Conservation (phyloP, 306 rosid species). For the Medicago lupulina region DNA sequence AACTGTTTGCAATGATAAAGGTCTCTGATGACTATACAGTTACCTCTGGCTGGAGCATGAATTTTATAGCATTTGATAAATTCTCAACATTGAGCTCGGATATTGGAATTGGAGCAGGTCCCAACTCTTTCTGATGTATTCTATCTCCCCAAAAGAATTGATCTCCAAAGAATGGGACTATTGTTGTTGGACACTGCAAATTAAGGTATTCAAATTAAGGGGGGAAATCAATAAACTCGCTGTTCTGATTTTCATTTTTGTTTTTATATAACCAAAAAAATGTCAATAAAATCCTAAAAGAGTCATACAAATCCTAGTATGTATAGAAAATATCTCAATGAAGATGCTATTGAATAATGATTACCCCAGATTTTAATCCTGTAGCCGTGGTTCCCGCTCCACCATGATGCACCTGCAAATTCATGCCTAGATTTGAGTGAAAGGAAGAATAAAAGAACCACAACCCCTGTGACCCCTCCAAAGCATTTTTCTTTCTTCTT, state of each 20-base stretch:
- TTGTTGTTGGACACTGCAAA: slow-evolving; percentile 89
- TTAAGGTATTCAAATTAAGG: slow-evolving; percentile 38
- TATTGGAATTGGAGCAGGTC: slow-evolving; percentile 86
- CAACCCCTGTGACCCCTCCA: neutral
- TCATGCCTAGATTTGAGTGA: neutral
- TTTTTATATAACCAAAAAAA: neutral
- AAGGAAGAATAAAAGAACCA: no score
- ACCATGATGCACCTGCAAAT: slow-evolving; percentile 95
- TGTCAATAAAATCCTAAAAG: no score
- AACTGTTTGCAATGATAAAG: neutral
- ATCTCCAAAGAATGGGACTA: slow-evolving; percentile 98
- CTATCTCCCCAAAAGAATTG: slow-evolving; percentile 99
- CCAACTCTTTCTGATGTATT: slow-evolving; percentile 73
- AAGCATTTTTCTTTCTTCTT: slow-evolving; percentile 14
- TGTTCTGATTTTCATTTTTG: neutral
- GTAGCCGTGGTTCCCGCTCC: slow-evolving; percentile 99
- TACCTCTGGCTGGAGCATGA: slow-evolving; percentile 98
- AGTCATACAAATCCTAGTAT: neutral
- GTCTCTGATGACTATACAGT: neutral
- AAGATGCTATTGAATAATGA: slow-evolving; percentile 46
- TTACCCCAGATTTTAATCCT: slow-evolving; percentile 96
- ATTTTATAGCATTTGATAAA: slow-evolving; percentile 75
- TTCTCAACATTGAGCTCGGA: slow-evolving; percentile 65
- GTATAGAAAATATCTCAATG: slow-evolving; percentile 1
- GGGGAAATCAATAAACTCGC: neutral